These are phyloP conservation scores for Massariosphaeria phaeospora DNA, from an alignment of 495 filamentous ascomycete species.

Conservation along the genomic window DNA sequence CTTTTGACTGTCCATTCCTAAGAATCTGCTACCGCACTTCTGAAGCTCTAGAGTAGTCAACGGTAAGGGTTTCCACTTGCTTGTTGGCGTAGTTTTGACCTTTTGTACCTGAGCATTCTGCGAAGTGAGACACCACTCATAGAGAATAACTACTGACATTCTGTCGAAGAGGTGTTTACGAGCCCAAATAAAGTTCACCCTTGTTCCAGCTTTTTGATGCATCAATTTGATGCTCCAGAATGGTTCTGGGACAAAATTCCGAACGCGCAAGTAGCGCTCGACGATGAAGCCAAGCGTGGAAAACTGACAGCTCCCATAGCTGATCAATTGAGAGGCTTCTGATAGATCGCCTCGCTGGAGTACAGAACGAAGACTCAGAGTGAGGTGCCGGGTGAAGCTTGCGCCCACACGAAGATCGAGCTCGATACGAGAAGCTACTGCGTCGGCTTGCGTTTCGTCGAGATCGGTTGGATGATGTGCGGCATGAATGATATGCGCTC, in stretches of 20 bases:
- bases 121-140: constrained; percentile 77
- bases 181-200: constrained; percentile 80
- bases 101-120: constrained; percentile 71
- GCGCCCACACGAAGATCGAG: constrained; percentile 86
- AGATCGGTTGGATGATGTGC: constrained; percentile 68
- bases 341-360: constrained; percentile 50
- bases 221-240: constrained; percentile 91
- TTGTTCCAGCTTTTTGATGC: constrained; percentile 66
- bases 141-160: constrained; percentile 68
- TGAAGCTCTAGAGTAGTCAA: constrained; percentile 94
- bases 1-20: constrained; percentile 75
- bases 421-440: constrained; percentile 87
- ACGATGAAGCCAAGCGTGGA: constrained; percentile 95
- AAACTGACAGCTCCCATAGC: constrained; percentile 96
- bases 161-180: constrained; percentile 82
- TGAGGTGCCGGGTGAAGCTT: constrained; percentile 81
- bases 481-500: constrained; percentile 81
- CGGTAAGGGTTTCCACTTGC: constrained; percentile 87
- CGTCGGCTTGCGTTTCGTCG: constrained; percentile 79
- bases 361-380: constrained; percentile 63
- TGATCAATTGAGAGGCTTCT: constrained; percentile 52
- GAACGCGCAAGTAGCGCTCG: constrained; percentile 83
- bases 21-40: constrained; percentile 81
- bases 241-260: constrained; percentile 83
- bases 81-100: constrained; percentile 80